These are phyloP conservation scores for Wickerhamomyces queroliae DNA, from an alignment of 805 yeast species.

Conservation along the genomic window DNA sequence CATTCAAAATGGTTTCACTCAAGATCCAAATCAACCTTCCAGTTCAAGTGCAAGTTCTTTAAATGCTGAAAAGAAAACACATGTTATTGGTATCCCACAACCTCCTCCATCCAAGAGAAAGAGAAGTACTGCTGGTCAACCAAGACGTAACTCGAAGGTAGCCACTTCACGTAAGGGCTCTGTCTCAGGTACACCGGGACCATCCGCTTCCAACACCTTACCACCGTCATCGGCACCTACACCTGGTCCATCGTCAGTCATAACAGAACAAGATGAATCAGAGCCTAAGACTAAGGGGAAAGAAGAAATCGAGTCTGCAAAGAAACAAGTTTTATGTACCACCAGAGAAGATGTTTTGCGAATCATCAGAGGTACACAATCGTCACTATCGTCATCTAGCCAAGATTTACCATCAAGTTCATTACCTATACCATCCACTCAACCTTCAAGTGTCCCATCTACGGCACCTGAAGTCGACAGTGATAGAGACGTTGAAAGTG, in stretches of 20 bases:
- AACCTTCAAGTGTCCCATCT: conserved; percentile 1
- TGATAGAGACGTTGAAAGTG: background rate
- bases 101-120: conserved; percentile 7
- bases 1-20: background rate
- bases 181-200: background rate
- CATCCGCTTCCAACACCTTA: background rate
- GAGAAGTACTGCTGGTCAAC: conserved; percentile 1
- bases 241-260: too few species aligned
- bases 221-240: too few species aligned
- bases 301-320: too few species aligned
- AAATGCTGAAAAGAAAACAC: conserved; percentile 17
- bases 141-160: background rate
- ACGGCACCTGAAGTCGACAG: background rate
- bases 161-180: background rate
- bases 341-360: too few species aligned
- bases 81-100: conserved; percentile 24
- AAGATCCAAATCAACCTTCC: background rate
- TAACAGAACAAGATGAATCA: too few species aligned
- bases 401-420: conserved; percentile 2
- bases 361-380: background rate
- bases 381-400: conserved; percentile 1
- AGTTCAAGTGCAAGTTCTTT: conserved; percentile 14
- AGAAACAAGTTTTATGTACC: too few species aligned
- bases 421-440: conserved; percentile 4
- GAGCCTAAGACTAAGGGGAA: too few species aligned